Percentiles rank a stretch among this genome's conserved stretches.
phyloP scores from a whole-genome alignment of 495 filamentous ascomycete species.

The Aspergillus indologenus region DNA sequence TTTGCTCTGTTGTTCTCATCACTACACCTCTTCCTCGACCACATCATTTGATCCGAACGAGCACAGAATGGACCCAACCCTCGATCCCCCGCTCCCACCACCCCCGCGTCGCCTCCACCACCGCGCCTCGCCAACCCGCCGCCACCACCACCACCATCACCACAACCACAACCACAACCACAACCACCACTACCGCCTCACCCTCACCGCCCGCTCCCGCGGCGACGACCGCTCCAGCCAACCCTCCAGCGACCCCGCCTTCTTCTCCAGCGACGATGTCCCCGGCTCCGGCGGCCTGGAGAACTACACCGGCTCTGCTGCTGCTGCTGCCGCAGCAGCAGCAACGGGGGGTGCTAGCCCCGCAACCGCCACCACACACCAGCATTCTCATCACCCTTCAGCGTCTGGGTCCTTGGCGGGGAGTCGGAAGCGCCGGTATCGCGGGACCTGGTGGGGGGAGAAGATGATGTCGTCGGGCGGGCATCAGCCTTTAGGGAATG shows the following conservation, averaged over 20 bases:
- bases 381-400: no score
- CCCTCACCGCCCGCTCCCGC: neutral
- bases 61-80: neutral
- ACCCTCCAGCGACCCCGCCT: slow-evolving; percentile 67
- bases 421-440: slow-evolving; percentile 60
- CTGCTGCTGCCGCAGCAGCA: no score
- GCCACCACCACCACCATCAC: neutral
- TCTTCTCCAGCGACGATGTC: slow-evolving; percentile 78
- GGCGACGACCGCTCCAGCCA: slow-evolving; percentile 46
- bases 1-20: no score
- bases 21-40: no score
- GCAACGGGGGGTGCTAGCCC: no score
- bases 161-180: neutral
- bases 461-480: slow-evolving; percentile 26
- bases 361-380: no score
- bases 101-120: neutral
- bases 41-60: no score
- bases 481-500: neutral
- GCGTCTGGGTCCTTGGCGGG: slow-evolving; percentile 14
- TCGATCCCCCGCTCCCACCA: neutral
- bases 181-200: neutral
- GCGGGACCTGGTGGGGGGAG: slow-evolving; percentile 71
- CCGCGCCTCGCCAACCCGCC: neutral
- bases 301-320: slow-evolving; percentile 47
- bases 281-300: slow-evolving; percentile 60